phyloP scores from a whole-genome alignment of 352 stramenopile species.

The Globisporangium paroecandrum region DNA sequence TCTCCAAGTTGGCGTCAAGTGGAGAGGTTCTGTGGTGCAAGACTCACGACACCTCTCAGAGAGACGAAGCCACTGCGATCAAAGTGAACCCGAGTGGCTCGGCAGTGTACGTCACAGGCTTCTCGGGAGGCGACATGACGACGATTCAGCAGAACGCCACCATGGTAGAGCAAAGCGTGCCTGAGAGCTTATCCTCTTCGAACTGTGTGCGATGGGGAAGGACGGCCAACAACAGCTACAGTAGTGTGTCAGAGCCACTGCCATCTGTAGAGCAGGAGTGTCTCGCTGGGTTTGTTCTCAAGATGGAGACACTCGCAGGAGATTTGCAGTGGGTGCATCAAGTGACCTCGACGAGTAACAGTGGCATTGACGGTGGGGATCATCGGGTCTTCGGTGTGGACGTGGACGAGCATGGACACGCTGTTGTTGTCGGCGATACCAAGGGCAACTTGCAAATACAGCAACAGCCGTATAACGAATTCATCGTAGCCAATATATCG shows the following conservation, averaged over 20 bases:
- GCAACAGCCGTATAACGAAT: not conserved
- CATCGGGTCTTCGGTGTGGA: conserved; percentile 26
- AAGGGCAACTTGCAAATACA: conserved; percentile 13
- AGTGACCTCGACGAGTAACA: not conserved
- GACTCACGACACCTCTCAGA: not conserved
- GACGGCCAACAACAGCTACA: not conserved
- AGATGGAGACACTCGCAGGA: conserved; percentile 11
- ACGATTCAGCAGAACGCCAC: too few relatives aligned
- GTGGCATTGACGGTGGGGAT: not conserved
- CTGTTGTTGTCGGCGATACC: conserved; percentile 30
- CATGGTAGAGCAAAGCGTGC: too few relatives aligned
- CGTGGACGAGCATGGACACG: not conserved
- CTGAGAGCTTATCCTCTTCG: not conserved
- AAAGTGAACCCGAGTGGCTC: not conserved
- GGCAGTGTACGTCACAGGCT: conserved; percentile 10
- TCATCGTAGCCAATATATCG: not conserved
- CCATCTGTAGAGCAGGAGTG: not conserved
- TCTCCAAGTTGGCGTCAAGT: conserved; percentile 3
- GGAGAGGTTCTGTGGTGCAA: conserved; percentile 2
- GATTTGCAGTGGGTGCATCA: conserved; percentile 11
- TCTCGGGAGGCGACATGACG: conserved; percentile 7
- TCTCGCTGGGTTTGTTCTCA: conserved; percentile 22
- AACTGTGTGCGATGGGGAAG: conserved; percentile 2
- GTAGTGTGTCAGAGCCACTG: not conserved
- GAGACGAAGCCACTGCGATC: conserved; percentile 7